phyloP scores from a whole-genome alignment of 2,329 filamentous ascomycete species.

The Elsinoe perseae region DNA sequence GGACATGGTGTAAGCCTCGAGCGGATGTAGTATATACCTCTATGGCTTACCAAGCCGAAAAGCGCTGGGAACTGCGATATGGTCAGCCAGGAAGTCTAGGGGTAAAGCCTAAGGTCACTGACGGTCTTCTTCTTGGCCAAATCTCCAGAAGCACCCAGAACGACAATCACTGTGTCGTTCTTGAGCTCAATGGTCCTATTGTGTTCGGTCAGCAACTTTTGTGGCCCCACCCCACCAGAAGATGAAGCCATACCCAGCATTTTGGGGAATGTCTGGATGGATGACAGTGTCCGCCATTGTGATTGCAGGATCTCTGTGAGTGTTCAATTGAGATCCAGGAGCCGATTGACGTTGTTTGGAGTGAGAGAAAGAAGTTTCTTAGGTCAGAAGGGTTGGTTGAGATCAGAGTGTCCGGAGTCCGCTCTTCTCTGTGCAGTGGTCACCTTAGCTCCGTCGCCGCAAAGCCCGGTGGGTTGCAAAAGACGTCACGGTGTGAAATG shows the following conservation, averaged over 20 bases:
- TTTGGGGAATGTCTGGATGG: conserved; percentile 38
- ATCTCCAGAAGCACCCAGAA: conserved; percentile 94
- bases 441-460: conserved; percentile 11
- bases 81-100: conserved; percentile 19
- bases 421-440: conserved; percentile 1
- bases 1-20: conserved; percentile 15
- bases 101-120: conserved; percentile 30
- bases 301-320: conserved; percentile 3
- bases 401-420: conserved; percentile 5
- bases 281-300: conserved; percentile 44
- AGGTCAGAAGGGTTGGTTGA: conserved; percentile 15
- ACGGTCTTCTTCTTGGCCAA: conserved; percentile 99
- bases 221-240: conserved; percentile 6
- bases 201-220: conserved; percentile 15
- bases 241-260: conserved; percentile 37
- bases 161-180: conserved; percentile 94
- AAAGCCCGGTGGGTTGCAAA: not conserved
- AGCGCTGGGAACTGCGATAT: conserved; percentile 75
- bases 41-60: conserved; percentile 79
- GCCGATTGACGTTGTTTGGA: not conserved
- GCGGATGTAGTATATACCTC: conserved; percentile 21
- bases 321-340: not conserved
- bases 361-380: conserved; percentile 6
- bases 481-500: not conserved
- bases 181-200: conserved; percentile 84